A percentile compares a stretch with the other conserved stretches of the same genome.
phyloP scores from a whole-genome alignment of 495 filamentous ascomycete species.

The Trichoderma reesei region DNA sequence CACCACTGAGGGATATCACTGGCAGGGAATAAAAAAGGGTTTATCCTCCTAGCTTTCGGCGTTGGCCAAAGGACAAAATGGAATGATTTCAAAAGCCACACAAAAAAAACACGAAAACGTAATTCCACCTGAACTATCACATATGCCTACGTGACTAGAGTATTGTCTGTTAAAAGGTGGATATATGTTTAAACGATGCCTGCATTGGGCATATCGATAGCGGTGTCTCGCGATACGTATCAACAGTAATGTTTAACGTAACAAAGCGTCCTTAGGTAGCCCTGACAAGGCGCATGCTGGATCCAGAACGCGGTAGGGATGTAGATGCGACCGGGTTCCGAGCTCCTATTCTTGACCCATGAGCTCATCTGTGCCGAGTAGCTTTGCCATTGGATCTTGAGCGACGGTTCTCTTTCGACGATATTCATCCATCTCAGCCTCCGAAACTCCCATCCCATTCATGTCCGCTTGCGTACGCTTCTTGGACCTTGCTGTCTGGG shows the following conservation, averaged over 20 bases:
- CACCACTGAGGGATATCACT: slow-evolving; percentile 1
- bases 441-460: slow-evolving; percentile 55
- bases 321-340: not conserved
- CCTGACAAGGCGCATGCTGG: not conserved
- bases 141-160: not conserved
- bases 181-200: not conserved
- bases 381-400: slow-evolving; percentile 79
- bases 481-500: slow-evolving; percentile 24
- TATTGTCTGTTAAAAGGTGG: not conserved
- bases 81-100: slow-evolving; percentile 23
- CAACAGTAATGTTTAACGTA: not conserved
- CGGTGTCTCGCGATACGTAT: no score
- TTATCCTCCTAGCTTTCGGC: slow-evolving; percentile 23
- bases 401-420: slow-evolving; percentile 57
- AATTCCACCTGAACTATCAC: not conserved
- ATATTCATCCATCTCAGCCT: slow-evolving; percentile 78
- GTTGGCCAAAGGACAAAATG: slow-evolving; percentile 29
- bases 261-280: not conserved
- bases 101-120: not conserved
- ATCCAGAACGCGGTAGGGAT: not conserved
- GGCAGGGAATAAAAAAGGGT: slow-evolving; percentile 1
- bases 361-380: slow-evolving; percentile 39
- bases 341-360: not conserved
- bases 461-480: slow-evolving; percentile 70
- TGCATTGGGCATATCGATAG: not conserved